Conservation (phyloP, 176 grass and related monocot genomes). For the Luzula sylvatica region DNA sequence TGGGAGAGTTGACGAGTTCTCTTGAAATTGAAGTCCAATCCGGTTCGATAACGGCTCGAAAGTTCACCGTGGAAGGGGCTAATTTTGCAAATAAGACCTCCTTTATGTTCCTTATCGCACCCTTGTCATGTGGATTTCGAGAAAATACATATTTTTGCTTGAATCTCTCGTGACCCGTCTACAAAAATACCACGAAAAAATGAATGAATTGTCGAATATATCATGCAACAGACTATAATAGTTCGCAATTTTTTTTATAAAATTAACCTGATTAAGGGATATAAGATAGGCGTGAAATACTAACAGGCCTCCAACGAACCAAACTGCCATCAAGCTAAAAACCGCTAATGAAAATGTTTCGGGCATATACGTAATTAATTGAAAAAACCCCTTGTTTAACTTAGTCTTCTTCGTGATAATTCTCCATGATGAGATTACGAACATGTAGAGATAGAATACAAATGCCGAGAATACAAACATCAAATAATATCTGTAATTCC, state of each 20-base stretch:
- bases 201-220: not conserved
- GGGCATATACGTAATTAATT: constrained; percentile 21
- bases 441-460: constrained; percentile 28
- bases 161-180: constrained; percentile 48
- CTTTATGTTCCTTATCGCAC: constrained; percentile 30
- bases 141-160: constrained; percentile 16
- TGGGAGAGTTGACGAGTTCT: not conserved
- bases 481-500: constrained; percentile 50
- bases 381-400: not conserved
- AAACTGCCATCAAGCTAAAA: constrained; percentile 38
- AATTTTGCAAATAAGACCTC: constrained; percentile 36
- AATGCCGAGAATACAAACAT: constrained; percentile 30
- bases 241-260: not conserved
- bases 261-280: constrained; percentile 37
- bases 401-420: constrained; percentile 19
- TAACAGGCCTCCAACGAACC: constrained; percentile 30
- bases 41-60: constrained; percentile 29
- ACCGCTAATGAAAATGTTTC: constrained; percentile 32
- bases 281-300: constrained; percentile 43
- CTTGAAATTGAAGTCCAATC: constrained; percentile 20
- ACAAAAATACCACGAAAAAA: constrained; percentile 13
- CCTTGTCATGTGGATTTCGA: constrained; percentile 47
- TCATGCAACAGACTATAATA: not conserved
- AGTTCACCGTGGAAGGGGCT: constrained; percentile 39
- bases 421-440: constrained; percentile 27